phyloP scores from a whole-genome alignment of 148 eudicot genomes.

The Rhododendron ferrugineum region DNA sequence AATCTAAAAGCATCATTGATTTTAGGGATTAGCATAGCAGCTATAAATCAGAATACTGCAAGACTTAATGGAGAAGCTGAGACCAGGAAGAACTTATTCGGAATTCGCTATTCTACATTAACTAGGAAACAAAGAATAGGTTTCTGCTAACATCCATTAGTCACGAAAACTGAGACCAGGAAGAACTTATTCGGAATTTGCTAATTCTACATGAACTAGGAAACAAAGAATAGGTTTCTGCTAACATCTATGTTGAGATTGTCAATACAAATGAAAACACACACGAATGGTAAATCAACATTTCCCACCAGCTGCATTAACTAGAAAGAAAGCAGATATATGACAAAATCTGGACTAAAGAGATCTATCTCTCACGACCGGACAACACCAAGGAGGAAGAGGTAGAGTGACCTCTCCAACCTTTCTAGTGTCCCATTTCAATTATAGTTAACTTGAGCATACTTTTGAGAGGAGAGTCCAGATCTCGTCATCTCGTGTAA shows the following conservation, averaged over 20 bases:
- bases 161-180: neutral
- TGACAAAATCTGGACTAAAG: neutral
- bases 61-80: neutral
- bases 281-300: neutral
- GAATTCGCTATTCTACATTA: neutral
- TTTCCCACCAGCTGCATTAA: neutral
- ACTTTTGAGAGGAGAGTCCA: neutral
- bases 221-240: neutral
- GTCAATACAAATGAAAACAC: neutral
- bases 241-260: neutral
- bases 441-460: neutral
- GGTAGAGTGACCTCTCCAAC: neutral
- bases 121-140: neutral
- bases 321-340: neutral
- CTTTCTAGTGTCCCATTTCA: neutral
- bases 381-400: neutral
- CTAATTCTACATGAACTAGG: neutral
- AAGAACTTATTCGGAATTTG: neutral
- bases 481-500: neutral
- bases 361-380: neutral
- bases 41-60: neutral
- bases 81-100: neutral
- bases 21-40: neutral
- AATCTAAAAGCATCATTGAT: neutral
- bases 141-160: neutral